Percentiles rank a stretch among this genome's conserved stretches.
These are phyloP conservation scores for Citrullus colocynthis DNA, from an alignment of 306 rosid genomes.

Conservation along the genomic window DNA sequence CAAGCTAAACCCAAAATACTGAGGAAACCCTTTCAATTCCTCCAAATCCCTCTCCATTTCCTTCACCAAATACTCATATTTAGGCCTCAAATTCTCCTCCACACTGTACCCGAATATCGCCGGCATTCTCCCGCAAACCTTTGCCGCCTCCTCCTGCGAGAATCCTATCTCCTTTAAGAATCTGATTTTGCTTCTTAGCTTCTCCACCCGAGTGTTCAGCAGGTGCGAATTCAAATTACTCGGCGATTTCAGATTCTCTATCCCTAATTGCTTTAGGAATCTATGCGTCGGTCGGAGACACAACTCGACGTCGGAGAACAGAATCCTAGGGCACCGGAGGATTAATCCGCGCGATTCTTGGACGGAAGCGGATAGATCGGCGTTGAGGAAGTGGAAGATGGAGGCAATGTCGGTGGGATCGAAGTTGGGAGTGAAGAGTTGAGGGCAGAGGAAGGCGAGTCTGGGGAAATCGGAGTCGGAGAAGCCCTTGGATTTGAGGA, in stretches of 20 bases:
- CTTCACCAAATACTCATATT: conserved; percentile 37
- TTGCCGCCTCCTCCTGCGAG: conserved; percentile 34
- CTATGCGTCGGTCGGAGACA: conserved; percentile 59
- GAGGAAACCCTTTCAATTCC: conserved; percentile 60
- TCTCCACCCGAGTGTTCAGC: conserved; percentile 56
- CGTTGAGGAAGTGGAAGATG: conserved; percentile 39
- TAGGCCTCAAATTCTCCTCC: conserved; percentile 53
- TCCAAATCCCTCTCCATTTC: conserved; percentile 60
- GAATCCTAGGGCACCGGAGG: conserved; percentile 59
- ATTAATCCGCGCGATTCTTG: conserved; percentile 30
- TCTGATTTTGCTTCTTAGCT: conserved; percentile 31
- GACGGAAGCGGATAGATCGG: conserved; percentile 28
- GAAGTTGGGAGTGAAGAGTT: conserved; percentile 37
- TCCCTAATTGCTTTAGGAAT: conserved; percentile 37
- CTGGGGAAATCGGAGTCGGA: conserved; percentile 50
- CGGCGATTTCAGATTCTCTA: conserved; percentile 24
- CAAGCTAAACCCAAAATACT: conserved; percentile 70
- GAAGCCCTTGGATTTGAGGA: conserved; percentile 69
- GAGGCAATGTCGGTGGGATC: conserved; percentile 36
- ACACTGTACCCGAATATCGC: conserved; percentile 67
- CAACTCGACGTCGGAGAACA: conserved; percentile 48
- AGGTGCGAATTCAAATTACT: conserved; percentile 49
- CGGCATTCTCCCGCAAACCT: conserved; percentile 36
- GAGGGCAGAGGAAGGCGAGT: conserved; percentile 41
- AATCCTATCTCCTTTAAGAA: conserved; percentile 42